These are phyloP conservation scores for Pyrenula aspistea DNA, from an alignment of 495 filamentous ascomycete genomes.

Conservation along the genomic window DNA sequence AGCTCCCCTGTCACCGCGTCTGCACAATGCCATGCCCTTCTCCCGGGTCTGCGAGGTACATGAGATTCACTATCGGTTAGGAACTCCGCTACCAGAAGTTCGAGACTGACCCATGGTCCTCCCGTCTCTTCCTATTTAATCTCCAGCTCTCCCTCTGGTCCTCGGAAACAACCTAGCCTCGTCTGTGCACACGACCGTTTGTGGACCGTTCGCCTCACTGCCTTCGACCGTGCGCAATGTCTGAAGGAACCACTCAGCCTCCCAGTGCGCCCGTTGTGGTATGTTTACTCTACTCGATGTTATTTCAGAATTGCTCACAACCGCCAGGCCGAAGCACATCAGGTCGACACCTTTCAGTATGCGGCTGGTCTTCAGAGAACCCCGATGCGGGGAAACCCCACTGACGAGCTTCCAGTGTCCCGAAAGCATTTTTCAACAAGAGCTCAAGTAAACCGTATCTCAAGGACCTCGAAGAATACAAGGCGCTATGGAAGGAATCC, in stretches of 20 bases:
- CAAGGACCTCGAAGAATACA: constrained; percentile 71
- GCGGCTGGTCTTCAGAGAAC: constrained; percentile 10
- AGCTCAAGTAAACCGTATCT: constrained; percentile 59
- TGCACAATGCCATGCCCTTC: background rate
- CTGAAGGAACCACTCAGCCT: constrained; percentile 41
- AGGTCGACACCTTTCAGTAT: constrained; percentile 66
- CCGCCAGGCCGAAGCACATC: constrained; percentile 60
- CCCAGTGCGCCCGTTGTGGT: constrained; percentile 54
- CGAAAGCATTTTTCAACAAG: constrained; percentile 53
- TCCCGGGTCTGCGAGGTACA: background rate
- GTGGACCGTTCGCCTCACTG: background rate
- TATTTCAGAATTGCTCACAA: background rate
- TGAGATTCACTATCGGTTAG: background rate
- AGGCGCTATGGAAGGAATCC: constrained; percentile 88
- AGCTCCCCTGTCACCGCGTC: background rate
- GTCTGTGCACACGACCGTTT: background rate
- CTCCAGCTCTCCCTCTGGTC: background rate
- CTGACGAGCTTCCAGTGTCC: constrained; percentile 24
- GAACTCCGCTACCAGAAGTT: constrained; percentile 10
- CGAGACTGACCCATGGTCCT: background rate
- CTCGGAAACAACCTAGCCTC: background rate
- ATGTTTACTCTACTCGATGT: constrained; percentile 6
- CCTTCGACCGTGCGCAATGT: constrained; percentile 35
- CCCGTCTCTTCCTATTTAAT: background rate
- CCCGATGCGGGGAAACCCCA: background rate